Percentiles rank a stretch among this genome's conserved stretches.
phyloP scores from a whole-genome alignment of 305 asterid species.

The Petunia hybrid region DNA sequence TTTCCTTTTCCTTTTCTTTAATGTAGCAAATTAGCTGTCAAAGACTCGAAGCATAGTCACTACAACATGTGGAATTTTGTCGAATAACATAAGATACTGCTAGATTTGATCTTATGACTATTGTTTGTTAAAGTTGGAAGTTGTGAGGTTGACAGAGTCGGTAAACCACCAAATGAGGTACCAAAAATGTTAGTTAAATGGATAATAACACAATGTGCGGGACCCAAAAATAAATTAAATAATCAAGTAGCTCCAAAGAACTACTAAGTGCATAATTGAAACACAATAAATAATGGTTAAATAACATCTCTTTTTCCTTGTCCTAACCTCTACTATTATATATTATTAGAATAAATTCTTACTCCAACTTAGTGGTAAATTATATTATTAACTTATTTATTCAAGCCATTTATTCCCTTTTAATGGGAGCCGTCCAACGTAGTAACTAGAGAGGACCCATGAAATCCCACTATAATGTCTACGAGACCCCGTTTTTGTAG shows the following conservation, averaged over 20 bases:
- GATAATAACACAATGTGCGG: background rate
- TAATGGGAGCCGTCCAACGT: slow-evolving; percentile 28
- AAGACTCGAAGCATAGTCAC: background rate
- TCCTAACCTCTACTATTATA: slow-evolving; percentile 29
- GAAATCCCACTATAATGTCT: slow-evolving; percentile 27
- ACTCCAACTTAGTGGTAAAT: slow-evolving; percentile 19
- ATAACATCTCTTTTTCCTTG: background rate
- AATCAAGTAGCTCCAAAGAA: background rate
- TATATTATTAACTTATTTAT: slow-evolving; percentile 2
- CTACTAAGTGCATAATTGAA: background rate
- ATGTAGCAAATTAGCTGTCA: background rate
- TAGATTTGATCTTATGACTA: background rate
- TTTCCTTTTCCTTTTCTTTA: background rate
- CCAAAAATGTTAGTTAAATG: background rate
- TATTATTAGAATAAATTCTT: background rate
- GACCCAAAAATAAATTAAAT: background rate
- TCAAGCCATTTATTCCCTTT: slow-evolving; percentile 28
- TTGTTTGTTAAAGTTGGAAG: slow-evolving; percentile 3
- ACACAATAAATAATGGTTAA: background rate
- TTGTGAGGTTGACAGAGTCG: slow-evolving; percentile 22
- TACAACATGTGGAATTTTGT: background rate
- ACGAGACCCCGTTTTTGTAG: background rate
- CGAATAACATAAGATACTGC: background rate
- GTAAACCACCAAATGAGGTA: slow-evolving; percentile 22
- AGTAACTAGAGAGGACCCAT: slow-evolving; percentile 25